Percentiles rank a stretch among this genome's conserved stretches.
Conservation (phyloP, 2,329 filamentous ascomycete genomes). For the Conoideocrella luteorostrata region DNA sequence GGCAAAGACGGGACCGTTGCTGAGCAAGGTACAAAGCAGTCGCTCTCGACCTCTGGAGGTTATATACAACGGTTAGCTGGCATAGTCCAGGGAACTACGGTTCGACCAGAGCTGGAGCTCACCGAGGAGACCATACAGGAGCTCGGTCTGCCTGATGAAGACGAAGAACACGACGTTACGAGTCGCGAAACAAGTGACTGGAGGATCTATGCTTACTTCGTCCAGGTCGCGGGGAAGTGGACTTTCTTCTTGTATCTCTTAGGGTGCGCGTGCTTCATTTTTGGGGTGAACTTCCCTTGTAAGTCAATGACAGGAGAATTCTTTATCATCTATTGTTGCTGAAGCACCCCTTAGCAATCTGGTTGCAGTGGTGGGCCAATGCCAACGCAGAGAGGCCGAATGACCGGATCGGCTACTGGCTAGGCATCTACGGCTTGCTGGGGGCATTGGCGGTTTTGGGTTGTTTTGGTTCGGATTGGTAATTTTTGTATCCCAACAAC, state of each 20-base stretch:
- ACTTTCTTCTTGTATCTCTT: slow-evolving; percentile 12
- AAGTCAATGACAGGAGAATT: not conserved
- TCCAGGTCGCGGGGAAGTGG: slow-evolving; percentile 12
- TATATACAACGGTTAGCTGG: slow-evolving; percentile 6
- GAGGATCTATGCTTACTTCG: slow-evolving; percentile 14
- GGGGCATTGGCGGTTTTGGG: slow-evolving; percentile 12
- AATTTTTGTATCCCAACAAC: not conserved
- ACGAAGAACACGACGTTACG: slow-evolving; percentile 7
- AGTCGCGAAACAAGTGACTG: slow-evolving; percentile 12
- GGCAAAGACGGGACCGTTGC: slow-evolving; percentile 15
- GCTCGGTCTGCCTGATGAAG: slow-evolving; percentile 12
- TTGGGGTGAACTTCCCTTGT: slow-evolving; percentile 16
- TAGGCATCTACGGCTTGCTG: slow-evolving; percentile 14
- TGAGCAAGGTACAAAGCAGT: slow-evolving; percentile 15
- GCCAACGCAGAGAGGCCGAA: slow-evolving; percentile 13
- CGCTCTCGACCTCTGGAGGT: slow-evolving; percentile 5
- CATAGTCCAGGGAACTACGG: slow-evolving; percentile 1
- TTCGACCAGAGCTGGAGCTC: slow-evolving; percentile 9
- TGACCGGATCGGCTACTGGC: slow-evolving; percentile 14
- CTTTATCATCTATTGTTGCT: not conserved
- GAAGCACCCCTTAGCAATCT: slow-evolving; percentile 12
- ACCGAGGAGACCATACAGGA: slow-evolving; percentile 13
- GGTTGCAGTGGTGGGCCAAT: slow-evolving; percentile 20
- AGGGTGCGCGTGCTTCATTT: slow-evolving; percentile 13
- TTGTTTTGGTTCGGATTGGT: slow-evolving; percentile 13